Conservation (phyloP, 441 rosid genomes). For the Macaranga tanarius region DNA sequence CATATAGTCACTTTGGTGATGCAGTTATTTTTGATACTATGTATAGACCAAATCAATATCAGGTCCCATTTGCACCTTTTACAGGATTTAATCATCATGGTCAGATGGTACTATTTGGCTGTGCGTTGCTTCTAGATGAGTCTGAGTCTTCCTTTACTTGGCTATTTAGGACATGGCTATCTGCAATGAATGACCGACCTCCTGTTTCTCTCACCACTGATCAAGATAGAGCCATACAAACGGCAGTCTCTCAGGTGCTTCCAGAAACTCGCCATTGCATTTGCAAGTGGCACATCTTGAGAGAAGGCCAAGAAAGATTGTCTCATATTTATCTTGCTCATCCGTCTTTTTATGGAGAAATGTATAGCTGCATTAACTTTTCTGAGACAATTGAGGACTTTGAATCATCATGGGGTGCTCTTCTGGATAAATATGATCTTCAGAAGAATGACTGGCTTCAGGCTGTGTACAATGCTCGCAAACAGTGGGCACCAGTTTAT, state of each 20-base stretch:
- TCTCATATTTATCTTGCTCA: slow-evolving; percentile 56
- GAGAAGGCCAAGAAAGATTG: slow-evolving; percentile 72
- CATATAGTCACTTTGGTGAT: slow-evolving; percentile 61
- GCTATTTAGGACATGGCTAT: slow-evolving; percentile 58
- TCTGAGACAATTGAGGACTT: slow-evolving; percentile 62
- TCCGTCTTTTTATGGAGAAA: slow-evolving; percentile 57
- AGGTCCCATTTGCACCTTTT: slow-evolving; percentile 68
- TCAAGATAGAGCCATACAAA: slow-evolving; percentile 66
- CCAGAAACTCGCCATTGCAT: slow-evolving; percentile 67
- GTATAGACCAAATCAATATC: slow-evolving; percentile 62
- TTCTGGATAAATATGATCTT: slow-evolving; percentile 53
- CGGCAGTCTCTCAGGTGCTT: slow-evolving; percentile 54
- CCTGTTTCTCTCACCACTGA: slow-evolving; percentile 67
- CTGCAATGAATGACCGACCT: slow-evolving; percentile 56
- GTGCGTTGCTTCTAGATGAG: slow-evolving; percentile 65
- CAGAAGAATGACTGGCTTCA: slow-evolving; percentile 60
- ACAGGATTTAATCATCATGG: slow-evolving; percentile 72
- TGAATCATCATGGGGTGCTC: slow-evolving; percentile 51
- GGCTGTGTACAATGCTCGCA: slow-evolving; percentile 56
- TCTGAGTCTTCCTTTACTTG: slow-evolving; percentile 63
- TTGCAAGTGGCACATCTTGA: slow-evolving; percentile 69
- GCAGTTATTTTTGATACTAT: slow-evolving; percentile 62
- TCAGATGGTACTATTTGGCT: slow-evolving; percentile 63
- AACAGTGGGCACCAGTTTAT: slow-evolving; percentile 74
- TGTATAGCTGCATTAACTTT: slow-evolving; percentile 60